phyloP scores from a whole-genome alignment of 2,329 filamentous ascomycete species.

The Drechmeria coniospora region DNA sequence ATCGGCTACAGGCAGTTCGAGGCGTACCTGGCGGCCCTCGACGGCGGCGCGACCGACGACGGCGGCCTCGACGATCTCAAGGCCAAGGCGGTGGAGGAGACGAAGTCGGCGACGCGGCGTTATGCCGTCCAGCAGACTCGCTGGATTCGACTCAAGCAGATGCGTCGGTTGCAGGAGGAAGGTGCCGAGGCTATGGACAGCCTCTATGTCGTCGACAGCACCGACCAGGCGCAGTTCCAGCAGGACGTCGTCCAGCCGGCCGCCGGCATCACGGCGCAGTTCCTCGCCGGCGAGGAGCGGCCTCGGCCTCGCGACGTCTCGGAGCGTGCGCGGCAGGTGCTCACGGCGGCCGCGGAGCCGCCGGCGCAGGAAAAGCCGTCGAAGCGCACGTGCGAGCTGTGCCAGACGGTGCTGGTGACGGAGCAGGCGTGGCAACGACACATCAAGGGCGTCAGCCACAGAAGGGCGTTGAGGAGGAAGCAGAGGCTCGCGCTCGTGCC shows the following conservation, averaged over 20 bases:
- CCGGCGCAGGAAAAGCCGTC: constrained; percentile 36
- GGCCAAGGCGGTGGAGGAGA: constrained; percentile 49
- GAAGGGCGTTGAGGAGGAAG: constrained; percentile 17
- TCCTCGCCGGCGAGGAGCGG: constrained; percentile 42
- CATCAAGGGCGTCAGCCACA: constrained; percentile 20
- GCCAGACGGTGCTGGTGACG: constrained; percentile 46
- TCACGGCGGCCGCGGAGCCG: constrained; percentile 33
- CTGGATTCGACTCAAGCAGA: constrained; percentile 76
- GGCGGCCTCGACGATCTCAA: constrained; percentile 36
- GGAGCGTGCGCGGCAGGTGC: constrained; percentile 30
- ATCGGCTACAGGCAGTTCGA: constrained; percentile 93
- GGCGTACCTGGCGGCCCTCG: constrained; percentile 43
- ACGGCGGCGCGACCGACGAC: constrained; percentile 13
- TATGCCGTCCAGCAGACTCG: constrained; percentile 74
- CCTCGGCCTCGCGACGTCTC: constrained; percentile 35
- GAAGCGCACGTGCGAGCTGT: constrained; percentile 56
- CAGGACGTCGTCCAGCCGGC: constrained; percentile 52
- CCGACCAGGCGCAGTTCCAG: constrained; percentile 46
- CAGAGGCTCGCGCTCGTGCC: constrained; percentile 22
- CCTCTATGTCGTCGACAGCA: constrained; percentile 72
- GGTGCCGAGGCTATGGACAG: constrained; percentile 33
- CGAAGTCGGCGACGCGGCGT: constrained; percentile 69
- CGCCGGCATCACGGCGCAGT: constrained; percentile 41
- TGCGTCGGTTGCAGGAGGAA: constrained; percentile 48
- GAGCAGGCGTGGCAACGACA: constrained; percentile 31